Evolutionary conservation across 148 eudicot species (phyloP), one percentile per base, ranked within the genome.

Genomic region (Rhododendron ferrugineum): DNA sequence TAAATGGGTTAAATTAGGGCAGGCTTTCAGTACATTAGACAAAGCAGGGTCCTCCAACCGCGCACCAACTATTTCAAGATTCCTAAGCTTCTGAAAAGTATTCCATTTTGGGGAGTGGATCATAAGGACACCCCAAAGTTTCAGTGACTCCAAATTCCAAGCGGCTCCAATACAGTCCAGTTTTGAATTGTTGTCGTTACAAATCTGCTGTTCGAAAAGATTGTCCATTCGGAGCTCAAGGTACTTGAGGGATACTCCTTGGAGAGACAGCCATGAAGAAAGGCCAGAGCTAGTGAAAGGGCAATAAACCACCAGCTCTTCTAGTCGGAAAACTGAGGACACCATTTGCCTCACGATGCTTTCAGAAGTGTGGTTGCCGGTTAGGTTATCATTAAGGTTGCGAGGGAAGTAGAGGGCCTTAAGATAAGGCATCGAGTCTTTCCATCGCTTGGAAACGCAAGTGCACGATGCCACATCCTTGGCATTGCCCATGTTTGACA

Each of bases 121-220:
- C 99, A 97, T 95, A 4, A 92, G 87, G 26, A 97, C 99, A 80
- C 98, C 99, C 99, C 99, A 97, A 42, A 97, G 89, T 66, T 83
- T 91, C 13, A 97, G 84, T 2, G 98, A 91, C 90, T 95, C 98
- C 83, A 97, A 88, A 75, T 95, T 93, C 37, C 37, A 42, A 22
- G 95, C 97, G 73, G 93, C 86, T 44, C 88, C 87, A 62, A 97
- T 73, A 83, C 94, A 93, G 68, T 97, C 98, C 84, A 97, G 20
- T 84, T 97, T 96, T 0, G 88, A 86, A 23, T 91, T 88, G 77
- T 52, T 73, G 44, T 89, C 93, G 3, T 37, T 30, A 44, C 76
- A 66, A 56, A 82, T 22, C 47, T 86, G 84, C 11, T 87, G 85
- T 32, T 93, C 96, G 23, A 84, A 87, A 28, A 95, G 91, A 82